Base-by-base conservation (phyloP, 2,329 filamentous ascomycete species). In the Neonectria ditissima region DNA sequence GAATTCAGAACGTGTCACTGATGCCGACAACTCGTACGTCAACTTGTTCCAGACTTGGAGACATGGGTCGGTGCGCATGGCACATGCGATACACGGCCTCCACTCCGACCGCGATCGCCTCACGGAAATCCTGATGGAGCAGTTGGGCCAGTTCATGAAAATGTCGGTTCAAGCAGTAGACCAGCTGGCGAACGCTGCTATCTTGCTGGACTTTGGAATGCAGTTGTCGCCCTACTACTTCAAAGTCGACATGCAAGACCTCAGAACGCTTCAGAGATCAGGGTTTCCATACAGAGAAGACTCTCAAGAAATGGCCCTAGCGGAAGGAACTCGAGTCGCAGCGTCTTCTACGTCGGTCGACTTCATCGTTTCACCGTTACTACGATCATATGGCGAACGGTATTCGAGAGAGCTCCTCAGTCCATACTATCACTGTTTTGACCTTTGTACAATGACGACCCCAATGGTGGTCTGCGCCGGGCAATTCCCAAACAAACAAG, bases 1-100 rank as follows among this genome's bases (percentile, higher is more conserved):
- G 28, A n/a, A 54, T 41, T 13, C 18, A 54, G 51, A 43, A 54
- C 51, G 51, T 22, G n/a, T 54, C 51, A 54, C 9, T 16, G 51
- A 54, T 54, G 2, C 51, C 32, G 18, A 22, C 20, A 41, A 22
- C 18, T 2, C 14, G 22, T 39, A 41, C 43, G 51, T 22, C 20
- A 28, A 9, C 24, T 41, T 20, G 51, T 41, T 43, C 34, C 32
- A 54, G 24, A 8, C 34, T 28, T 54, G 32, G 51, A 54, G 32
- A 32, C 43, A 6, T 18, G 51, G 43, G 32, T 39, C 51, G 16
- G 51, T 22, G 14, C 34, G 34, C 51, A 39, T 39, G 51, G 34
- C 34, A 28, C 43, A 24, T 54, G 30, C 34, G 51, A 9, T 41
- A 1, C 41, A 18, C 51, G 51, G 51, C 51, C 14, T 24, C 7